Evolutionary conservation across 2,329 filamentous ascomycete species (phyloP), one percentile per base, ranked within the genome.

Genomic region (Nothophaeocryptopus gaeumannii): DNA sequence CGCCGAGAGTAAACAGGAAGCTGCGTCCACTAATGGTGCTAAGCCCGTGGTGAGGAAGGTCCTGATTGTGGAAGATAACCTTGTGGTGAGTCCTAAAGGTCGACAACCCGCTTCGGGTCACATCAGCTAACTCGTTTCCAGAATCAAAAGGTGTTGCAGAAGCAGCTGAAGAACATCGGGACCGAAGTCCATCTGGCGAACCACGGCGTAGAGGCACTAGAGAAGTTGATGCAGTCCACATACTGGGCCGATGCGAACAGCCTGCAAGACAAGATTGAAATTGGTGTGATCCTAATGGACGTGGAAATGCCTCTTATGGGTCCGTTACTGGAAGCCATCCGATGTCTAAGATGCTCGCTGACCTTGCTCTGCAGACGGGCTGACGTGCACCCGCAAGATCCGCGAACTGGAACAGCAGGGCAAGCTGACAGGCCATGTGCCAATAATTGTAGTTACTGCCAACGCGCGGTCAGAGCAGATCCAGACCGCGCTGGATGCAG

Each of bases 281-380:
- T 69, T 1, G 64, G 62, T 29, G 63, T 89, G 39, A 83, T 91
- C 10, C 68, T 91, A 5, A 89, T 91, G 86, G 88, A 91, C 63
- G 75, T 89, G 40, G 86, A 90, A 62, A 91, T 91, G 87, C 87
- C 87, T 1, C 78, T 89, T 37, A 90, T 90, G 87, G 41, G n/a
- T n/a, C 36, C 13, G 15, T 35, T 30, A 12, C 15, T 34, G 8
- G 29, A 26, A 47, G 5, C n/a, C 16, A 5, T 15, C 20, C 33
- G n/a, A 30, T 30, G 9, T 15, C 30, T 15, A 26, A 26, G 20
- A n/a, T 10, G 41, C 34, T 13, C 34, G 55, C 58, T 51, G 29
- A 46, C 38, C 26, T 14, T 13, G 13, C 12, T 34, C 31, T 37
- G 29, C 40, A 51, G 57, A 91, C 61, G 88, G 88, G 32, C 80